phyloP scores from a whole-genome alignment of 2,329 filamentous ascomycete species.

The Aspergillus bombycis region DNA sequence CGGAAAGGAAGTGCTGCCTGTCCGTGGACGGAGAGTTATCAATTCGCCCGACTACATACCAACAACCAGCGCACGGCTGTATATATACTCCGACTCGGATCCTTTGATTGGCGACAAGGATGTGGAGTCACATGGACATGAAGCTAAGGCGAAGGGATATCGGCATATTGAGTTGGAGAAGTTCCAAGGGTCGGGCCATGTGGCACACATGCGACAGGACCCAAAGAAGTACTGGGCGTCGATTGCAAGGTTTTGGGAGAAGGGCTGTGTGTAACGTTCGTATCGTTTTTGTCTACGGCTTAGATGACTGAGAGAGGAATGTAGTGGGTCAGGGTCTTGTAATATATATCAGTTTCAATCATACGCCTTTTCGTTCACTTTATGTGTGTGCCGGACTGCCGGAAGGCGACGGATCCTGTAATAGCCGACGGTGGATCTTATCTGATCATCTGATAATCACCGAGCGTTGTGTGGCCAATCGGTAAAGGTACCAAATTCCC shows the following conservation, averaged over 20 bases:
- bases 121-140: conserved; percentile 3
- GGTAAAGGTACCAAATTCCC: background rate
- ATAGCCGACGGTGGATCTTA: conserved; percentile 6
- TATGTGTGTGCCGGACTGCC: background rate
- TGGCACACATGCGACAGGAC: conserved; percentile 12
- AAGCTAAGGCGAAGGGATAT: conserved; percentile 4
- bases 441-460: conserved; percentile 8
- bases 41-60: conserved; percentile 5
- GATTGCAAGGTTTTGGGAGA: conserved; percentile 8
- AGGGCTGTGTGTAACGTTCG: background rate
- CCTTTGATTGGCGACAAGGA: conserved; percentile 3
- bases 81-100: conserved; percentile 10
- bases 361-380: background rate
- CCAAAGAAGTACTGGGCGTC: conserved; percentile 3
- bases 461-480: background rate
- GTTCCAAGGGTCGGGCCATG: conserved; percentile 8
- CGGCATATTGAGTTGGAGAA: background rate
- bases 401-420: background rate
- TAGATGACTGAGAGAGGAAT: background rate
- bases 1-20: background rate
- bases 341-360: background rate
- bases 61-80: background rate
- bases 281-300: background rate
- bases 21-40: background rate
- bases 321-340: background rate